phyloP scores from a whole-genome alignment of 2,329 filamentous ascomycete species.

The Magnaporthiopsis poae region DNA sequence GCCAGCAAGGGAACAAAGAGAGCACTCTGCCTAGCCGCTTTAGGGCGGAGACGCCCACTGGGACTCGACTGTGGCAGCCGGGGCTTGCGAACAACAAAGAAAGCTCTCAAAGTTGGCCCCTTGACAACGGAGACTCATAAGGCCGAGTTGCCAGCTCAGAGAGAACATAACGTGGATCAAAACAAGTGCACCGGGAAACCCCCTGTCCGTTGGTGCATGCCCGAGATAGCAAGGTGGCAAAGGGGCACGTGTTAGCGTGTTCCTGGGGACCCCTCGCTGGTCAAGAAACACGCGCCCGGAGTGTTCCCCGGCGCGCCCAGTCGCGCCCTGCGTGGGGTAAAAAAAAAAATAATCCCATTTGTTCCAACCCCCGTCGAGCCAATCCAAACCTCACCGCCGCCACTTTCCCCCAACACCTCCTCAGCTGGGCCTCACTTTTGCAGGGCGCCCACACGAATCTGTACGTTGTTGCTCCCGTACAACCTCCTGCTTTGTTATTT shows the following conservation, averaged over 20 bases:
- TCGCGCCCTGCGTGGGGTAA: neutral
- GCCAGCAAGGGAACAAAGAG: neutral
- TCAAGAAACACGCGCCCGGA: neutral
- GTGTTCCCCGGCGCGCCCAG: neutral
- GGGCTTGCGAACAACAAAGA: neutral
- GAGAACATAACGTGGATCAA: neutral
- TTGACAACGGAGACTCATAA: neutral
- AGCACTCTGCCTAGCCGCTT: neutral
- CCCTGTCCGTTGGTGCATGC: neutral
- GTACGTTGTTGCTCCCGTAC: neutral
- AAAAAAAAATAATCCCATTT: neutral
- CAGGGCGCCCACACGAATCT: neutral
- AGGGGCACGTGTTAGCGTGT: conserved; percentile 16
- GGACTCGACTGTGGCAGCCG: neutral
- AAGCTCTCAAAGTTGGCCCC: no score
- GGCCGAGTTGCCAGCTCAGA: neutral
- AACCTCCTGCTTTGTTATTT: neutral
- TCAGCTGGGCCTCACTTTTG: neutral
- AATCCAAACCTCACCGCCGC: neutral
- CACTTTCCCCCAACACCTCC: neutral
- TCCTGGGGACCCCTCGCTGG: neutral
- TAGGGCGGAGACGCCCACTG: neutral
- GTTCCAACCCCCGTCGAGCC: neutral
- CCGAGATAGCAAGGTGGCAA: neutral
- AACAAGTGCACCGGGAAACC: no score